Conservation (phyloP, 108 stramenopile genomes). For the Cyclotella sp. region DNA sequence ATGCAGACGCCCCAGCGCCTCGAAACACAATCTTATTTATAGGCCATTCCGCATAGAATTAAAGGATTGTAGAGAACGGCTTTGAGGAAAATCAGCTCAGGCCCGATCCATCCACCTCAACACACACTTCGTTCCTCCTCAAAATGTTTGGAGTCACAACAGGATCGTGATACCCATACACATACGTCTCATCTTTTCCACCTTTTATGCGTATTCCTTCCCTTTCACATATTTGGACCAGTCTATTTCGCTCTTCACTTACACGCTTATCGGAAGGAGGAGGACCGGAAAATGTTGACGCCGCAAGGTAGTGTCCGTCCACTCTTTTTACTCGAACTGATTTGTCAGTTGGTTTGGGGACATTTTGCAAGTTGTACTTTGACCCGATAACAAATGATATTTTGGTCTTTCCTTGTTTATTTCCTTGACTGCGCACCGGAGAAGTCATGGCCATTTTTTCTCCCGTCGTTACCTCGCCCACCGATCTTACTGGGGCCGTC, state of each 20-base stretch:
- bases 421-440: slow-evolving; percentile 55
- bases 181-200: slow-evolving; percentile 53
- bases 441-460: slow-evolving; percentile 77
- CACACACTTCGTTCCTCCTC: slow-evolving; percentile 67
- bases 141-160: slow-evolving; percentile 72
- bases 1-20: too few relatives aligned
- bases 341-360: slow-evolving; percentile 58
- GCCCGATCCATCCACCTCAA: slow-evolving; percentile 56
- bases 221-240: slow-evolving; percentile 43
- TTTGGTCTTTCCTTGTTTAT: slow-evolving; percentile 38
- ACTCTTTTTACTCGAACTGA: slow-evolving; percentile 53
- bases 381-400: slow-evolving; percentile 73
- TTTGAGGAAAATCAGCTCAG: slow-evolving; percentile 4
- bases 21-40: neutral
- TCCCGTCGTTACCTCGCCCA: slow-evolving; percentile 16
- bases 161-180: slow-evolving; percentile 79
- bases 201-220: slow-evolving; percentile 45
- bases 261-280: slow-evolving; percentile 65
- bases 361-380: slow-evolving; percentile 64
- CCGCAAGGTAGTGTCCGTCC: slow-evolving; percentile 60
- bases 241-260: slow-evolving; percentile 33
- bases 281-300: slow-evolving; percentile 59
- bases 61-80: neutral
- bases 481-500: slow-evolving; percentile 60
- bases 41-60: neutral